Evolutionary conservation across 106 monocot species (phyloP).

Genomic region (Phalaenopsis equestris): DNA sequence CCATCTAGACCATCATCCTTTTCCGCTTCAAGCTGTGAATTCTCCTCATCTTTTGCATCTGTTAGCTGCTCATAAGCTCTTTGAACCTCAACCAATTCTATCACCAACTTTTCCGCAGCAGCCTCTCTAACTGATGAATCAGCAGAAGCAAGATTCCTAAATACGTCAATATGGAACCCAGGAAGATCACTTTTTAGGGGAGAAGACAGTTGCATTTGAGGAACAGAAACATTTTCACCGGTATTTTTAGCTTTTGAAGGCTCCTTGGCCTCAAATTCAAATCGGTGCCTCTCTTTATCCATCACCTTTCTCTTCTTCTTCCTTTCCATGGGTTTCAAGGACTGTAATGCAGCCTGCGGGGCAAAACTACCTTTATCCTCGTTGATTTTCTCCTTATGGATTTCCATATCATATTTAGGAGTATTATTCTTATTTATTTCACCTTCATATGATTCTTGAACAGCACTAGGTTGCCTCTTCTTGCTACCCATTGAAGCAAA

Average conservation of each 20-base stretch:
- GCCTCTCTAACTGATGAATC: conserved; percentile 43
- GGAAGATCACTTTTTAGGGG: conserved; percentile 17
- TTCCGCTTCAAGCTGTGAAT: conserved; percentile 55
- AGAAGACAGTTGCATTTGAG: neutral
- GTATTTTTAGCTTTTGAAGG: neutral
- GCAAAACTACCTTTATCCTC: neutral
- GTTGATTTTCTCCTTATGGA: neutral
- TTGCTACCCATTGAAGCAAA: conserved; percentile 30
- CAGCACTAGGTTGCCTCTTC: conserved; percentile 25
- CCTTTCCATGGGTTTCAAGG: conserved; percentile 55
- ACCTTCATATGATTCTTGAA: conserved; percentile 5
- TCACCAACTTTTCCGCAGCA: conserved; percentile 47
- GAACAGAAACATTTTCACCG: neutral
- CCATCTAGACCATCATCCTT: conserved; percentile 87
- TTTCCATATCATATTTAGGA: neutral
- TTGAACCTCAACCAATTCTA: conserved; percentile 59
- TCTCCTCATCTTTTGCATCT: conserved; percentile 4
- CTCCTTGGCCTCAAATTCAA: conserved; percentile 13
- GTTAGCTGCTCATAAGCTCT: conserved; percentile 34
- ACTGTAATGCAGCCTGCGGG: neutral
- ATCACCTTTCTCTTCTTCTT: conserved; percentile 55
- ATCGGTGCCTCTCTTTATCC: conserved; percentile 49
- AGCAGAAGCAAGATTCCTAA: conserved; percentile 47
- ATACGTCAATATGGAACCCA: conserved; percentile 54
- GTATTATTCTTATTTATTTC: neutral